phyloP scores from a whole-genome alignment of 2,329 filamentous ascomycete species.

The Aureobasidium subglaciale region DNA sequence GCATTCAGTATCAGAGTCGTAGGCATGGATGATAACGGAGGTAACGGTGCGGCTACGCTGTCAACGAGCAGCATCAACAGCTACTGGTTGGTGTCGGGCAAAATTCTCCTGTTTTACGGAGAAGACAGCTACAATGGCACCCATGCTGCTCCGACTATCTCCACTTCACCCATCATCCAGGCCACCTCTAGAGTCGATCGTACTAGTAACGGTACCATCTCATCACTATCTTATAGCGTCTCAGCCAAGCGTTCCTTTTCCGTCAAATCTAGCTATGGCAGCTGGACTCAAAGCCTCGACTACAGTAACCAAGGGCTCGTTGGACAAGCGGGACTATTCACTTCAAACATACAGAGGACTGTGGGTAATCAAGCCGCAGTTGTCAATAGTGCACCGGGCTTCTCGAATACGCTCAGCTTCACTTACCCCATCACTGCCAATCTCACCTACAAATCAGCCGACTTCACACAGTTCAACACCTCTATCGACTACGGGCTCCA shows the following conservation, averaged over 20 bases:
- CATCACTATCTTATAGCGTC: conserved; percentile 49
- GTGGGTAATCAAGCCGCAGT: conserved; percentile 37
- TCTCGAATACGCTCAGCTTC: conserved; percentile 1
- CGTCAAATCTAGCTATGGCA: conserved; percentile 46
- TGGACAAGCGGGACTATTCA: conserved; percentile 47
- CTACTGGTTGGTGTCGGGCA: conserved; percentile 71
- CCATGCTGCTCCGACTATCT: neutral
- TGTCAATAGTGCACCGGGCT: neutral
- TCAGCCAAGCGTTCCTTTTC: conserved; percentile 49
- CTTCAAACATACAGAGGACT: conserved; percentile 47
- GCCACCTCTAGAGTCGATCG: neutral
- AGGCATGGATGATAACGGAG: conserved; percentile 54
- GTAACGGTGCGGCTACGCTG: conserved; percentile 39
- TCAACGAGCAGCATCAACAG: conserved; percentile 51
- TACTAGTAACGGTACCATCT: conserved; percentile 46
- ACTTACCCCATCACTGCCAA: neutral
- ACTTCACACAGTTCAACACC: neutral
- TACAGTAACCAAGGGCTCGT: conserved; percentile 51
- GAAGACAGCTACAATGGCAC: neutral
- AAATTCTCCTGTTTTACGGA: conserved; percentile 30
- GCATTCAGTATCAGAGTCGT: conserved; percentile 61
- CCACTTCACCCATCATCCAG: neutral
- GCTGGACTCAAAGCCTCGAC: conserved; percentile 54
- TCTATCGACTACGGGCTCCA: neutral
- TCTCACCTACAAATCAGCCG: neutral